Percentiles rank a stretch among this genome's conserved stretches.
Conservation (phyloP, 2,329 filamentous ascomycete species). For the Hyphodiscus sp. region DNA sequence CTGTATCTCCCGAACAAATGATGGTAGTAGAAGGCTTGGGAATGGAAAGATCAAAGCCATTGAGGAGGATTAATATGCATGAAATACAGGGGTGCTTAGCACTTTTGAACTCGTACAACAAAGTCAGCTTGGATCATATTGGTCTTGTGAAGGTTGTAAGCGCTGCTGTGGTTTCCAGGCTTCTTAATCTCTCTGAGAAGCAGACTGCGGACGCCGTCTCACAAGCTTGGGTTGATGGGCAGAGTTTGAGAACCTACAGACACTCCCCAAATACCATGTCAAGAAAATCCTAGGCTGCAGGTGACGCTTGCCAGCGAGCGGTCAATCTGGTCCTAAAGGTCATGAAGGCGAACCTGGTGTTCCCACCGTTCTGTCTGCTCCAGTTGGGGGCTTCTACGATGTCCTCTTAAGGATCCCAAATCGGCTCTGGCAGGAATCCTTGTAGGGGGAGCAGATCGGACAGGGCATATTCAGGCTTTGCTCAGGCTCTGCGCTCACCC, state of each 20-base stretch:
- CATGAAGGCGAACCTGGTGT: conserved; percentile 81
- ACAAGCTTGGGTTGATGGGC: conserved; percentile 96
- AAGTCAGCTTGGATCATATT: conserved; percentile 95
- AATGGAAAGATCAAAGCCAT: conserved; percentile 85
- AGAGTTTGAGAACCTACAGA: conserved; percentile 92
- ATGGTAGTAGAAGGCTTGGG: conserved; percentile 68
- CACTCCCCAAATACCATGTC: conserved; percentile 99
- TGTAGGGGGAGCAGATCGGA: too few species aligned
- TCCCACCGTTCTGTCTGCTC: conserved; percentile 86
- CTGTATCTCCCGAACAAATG: conserved; percentile 91
- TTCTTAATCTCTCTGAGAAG: conserved; percentile 82
- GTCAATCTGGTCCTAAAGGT: conserved; percentile 91
- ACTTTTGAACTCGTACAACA: conserved; percentile 97
- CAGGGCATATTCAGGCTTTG: too few species aligned
- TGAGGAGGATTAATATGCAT: conserved; percentile 94
- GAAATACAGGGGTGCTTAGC: conserved; percentile 98
- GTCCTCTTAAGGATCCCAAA: conserved; percentile 96
- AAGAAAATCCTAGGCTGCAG: conserved; percentile 97
- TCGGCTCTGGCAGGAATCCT: too few species aligned
- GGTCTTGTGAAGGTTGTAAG: conserved; percentile 97
- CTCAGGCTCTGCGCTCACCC: too few species aligned
- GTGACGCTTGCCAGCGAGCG: conserved; percentile 93
- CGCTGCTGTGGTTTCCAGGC: conserved; percentile 87
- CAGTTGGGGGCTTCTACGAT: conserved; percentile 97
- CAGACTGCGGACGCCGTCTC: conserved; percentile 95